Evolutionary conservation across 768 basidiomycete genomes (phyloP), one percentile per base, ranked within the genome.

Genomic region (Omphalotus guepiniiformis): DNA sequence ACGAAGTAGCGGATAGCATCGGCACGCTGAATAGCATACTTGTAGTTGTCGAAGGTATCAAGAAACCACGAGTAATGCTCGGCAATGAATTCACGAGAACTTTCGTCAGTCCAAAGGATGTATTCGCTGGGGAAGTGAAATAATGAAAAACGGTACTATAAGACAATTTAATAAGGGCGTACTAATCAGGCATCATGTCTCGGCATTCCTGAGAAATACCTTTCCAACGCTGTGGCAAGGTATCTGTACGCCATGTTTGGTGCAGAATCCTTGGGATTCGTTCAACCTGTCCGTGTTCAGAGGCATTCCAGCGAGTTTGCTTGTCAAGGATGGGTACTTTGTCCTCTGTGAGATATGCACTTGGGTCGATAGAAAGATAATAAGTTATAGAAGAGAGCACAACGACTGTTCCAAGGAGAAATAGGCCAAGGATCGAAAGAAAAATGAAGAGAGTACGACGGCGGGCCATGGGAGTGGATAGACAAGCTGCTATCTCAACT

Each of bases 1-100:
- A 99, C 82, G 63, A 99, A 99, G 71, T 99, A 99, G 47, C 96
- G 93, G 56, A 99, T 98, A 26, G 80, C 90, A 66, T 99, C 96
- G 19, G 96, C 96, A 35, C 96, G 89, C 62, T 95, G 93, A 59
- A 97, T 96, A 35, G 80, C 72, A 65, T 93, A 97, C 49, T 78
- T 73, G 75, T 99, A 99, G 53, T 78, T 76, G 70, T 97, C 93
- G 60, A 88, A 99, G 21, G 89, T 95, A 57, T 89, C 80, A 41
- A 99, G 78, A 68, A 96, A 96, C 85, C 92, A 93, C 16, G 87
- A 76, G 59, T 98, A 99, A 50, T 91, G 66, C 50, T 81, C 68
- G 15, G 86, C 84, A 57, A 99, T 90, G 67, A 99, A 98, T 55
- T 87, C 78, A 54, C 93, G 83, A 13, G 96, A 90, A 52, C 77